phyloP scores from a whole-genome alignment of 805 yeast species.

The Nakazawaea molendinolei region DNA sequence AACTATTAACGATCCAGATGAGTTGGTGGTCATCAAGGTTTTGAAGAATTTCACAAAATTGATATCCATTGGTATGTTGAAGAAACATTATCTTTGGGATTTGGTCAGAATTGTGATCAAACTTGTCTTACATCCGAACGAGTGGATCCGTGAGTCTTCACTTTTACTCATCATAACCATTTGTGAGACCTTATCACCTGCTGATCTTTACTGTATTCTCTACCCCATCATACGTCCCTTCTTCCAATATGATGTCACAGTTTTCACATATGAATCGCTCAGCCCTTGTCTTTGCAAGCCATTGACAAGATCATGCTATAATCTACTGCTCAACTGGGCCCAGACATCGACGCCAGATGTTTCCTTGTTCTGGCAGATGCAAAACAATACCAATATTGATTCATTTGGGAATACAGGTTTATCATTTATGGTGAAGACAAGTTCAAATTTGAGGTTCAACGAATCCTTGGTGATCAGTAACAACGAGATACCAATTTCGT shows the following conservation, averaged over 20 bases:
- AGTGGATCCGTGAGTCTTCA: slow-evolving; percentile 71
- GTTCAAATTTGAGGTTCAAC: slow-evolving; percentile 10
- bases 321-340: slow-evolving; percentile 66
- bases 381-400: slow-evolving; percentile 21
- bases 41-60: slow-evolving; percentile 52
- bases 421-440: slow-evolving; percentile 24
- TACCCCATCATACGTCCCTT: slow-evolving; percentile 76
- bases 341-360: slow-evolving; percentile 40
- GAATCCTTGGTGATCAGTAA: slow-evolving; percentile 20
- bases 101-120: slow-evolving; percentile 43
- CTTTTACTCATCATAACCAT: slow-evolving; percentile 55
- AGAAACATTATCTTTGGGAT: slow-evolving; percentile 47
- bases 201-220: slow-evolving; percentile 78
- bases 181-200: slow-evolving; percentile 55
- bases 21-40: slow-evolving; percentile 67
- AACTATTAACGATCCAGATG: slow-evolving; percentile 79
- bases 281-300: slow-evolving; percentile 66
- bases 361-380: slow-evolving; percentile 75
- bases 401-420: slow-evolving; percentile 39
- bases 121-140: slow-evolving; percentile 78
- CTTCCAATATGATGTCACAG: slow-evolving; percentile 69
- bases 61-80: slow-evolving; percentile 48
- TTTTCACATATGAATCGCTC: slow-evolving; percentile 58
- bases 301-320: slow-evolving; percentile 57
- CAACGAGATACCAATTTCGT: slow-evolving; percentile 48